Conservation (phyloP, 495 filamentous ascomycete genomes). For the Platismatia glauca region DNA sequence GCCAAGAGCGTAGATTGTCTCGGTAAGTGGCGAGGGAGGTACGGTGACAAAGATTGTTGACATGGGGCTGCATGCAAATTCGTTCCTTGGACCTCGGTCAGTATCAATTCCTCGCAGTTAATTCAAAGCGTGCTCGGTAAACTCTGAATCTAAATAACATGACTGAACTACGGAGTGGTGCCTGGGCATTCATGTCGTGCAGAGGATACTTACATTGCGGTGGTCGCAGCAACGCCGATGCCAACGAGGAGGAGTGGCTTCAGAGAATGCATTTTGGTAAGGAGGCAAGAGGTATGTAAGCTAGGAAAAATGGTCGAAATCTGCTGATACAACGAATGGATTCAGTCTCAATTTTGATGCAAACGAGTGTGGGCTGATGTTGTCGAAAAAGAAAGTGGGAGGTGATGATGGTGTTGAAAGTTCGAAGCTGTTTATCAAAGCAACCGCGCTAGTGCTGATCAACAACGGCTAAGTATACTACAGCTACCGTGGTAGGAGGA, state of each 20-base stretch:
- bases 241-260: slow-evolving; percentile 13
- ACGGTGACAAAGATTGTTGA: slow-evolving; percentile 8
- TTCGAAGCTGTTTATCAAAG: slow-evolving; percentile 1
- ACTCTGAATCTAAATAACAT: too few species aligned
- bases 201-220: slow-evolving; percentile 2
- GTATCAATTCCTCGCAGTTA: neutral
- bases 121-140: neutral
- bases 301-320: neutral
- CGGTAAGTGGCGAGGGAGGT: slow-evolving; percentile 12
- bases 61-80: slow-evolving; percentile 7
- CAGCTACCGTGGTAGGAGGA: neutral
- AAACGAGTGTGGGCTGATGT: slow-evolving; percentile 11
- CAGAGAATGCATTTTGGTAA: slow-evolving; percentile 6
- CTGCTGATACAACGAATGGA: neutral
- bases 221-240: slow-evolving; percentile 7
- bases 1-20: slow-evolving; percentile 14
- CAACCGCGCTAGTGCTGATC: slow-evolving; percentile 2
- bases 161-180: too few species aligned
- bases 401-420: neutral
- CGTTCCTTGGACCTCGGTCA: neutral
- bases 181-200: neutral
- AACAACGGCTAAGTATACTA: neutral
- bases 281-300: slow-evolving; percentile 7
- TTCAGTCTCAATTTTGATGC: neutral
- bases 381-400: neutral